A percentile compares a stretch with the other conserved stretches of the same genome.
Conservation (phyloP, 441 rosid genomes). For the Erodium texanum region DNA sequence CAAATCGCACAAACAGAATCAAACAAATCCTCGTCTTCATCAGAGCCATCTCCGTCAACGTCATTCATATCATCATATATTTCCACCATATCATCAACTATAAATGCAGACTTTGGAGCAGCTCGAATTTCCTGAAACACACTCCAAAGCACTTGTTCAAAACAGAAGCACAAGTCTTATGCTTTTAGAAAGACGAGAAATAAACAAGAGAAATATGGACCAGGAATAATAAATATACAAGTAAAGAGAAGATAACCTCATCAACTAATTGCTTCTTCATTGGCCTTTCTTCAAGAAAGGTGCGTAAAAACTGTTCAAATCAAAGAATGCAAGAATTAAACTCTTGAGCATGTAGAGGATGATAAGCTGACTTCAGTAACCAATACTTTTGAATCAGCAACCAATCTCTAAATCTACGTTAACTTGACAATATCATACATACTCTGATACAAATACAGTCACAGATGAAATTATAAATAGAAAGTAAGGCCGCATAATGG, state of each 20-base stretch:
- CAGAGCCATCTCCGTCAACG: slow-evolving; percentile 33
- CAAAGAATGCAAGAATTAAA: slow-evolving; percentile 10
- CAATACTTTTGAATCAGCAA: neutral
- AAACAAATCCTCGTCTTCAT: slow-evolving; percentile 44
- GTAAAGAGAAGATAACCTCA: slow-evolving; percentile 38
- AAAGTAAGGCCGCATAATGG: neutral
- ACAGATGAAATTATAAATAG: neutral
- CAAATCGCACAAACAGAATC: slow-evolving; percentile 82
- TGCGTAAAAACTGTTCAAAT: slow-evolving; percentile 49
- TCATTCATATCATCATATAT: slow-evolving; percentile 30
- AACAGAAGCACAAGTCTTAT: slow-evolving; percentile 9
- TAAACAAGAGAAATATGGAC: neutral
- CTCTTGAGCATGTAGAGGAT: neutral
- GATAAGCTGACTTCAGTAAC: neutral
- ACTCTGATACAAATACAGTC: neutral
- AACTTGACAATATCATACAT: neutral
- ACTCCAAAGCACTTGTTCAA: slow-evolving; percentile 11
- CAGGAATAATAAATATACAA: neutral
- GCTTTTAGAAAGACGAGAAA: neutral
- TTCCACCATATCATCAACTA: slow-evolving; percentile 41
- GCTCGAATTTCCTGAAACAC: slow-evolving; percentile 36
- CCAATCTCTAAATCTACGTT: neutral
- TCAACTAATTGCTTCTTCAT: slow-evolving; percentile 36
- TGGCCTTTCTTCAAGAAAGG: slow-evolving; percentile 57
- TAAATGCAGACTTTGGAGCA: slow-evolving; percentile 36